phyloP scores from a whole-genome alignment of 164 flowering plant species.

The Echeveria elegans region DNA sequence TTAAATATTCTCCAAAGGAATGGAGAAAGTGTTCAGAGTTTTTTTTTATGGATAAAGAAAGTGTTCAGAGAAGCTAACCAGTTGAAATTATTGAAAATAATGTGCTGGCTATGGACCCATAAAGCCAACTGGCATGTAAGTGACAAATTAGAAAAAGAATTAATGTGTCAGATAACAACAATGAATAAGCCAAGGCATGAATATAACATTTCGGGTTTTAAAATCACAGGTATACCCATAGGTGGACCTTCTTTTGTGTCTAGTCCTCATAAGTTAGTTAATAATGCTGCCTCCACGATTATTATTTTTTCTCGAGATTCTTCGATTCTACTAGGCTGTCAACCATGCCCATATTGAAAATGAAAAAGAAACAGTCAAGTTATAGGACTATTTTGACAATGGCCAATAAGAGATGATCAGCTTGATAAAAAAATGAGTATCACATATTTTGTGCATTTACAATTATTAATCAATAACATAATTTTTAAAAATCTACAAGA shows the following conservation, averaged over 20 bases:
- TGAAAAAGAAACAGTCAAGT: background rate
- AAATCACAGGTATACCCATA: background rate
- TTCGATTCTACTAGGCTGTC: background rate
- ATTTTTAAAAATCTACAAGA: too few relatives aligned
- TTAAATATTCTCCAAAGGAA: background rate
- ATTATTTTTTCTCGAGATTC: background rate
- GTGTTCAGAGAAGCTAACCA: background rate
- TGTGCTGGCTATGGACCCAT: background rate
- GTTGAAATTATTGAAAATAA: background rate
- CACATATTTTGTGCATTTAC: too few relatives aligned
- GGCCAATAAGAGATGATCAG: too few relatives aligned
- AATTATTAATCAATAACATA: too few relatives aligned
- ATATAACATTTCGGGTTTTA: background rate
- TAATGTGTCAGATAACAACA: background rate
- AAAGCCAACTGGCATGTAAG: background rate
- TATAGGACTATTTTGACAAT: too few relatives aligned
- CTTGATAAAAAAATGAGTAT: too few relatives aligned
- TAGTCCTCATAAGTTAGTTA: slow-evolving; percentile 1
- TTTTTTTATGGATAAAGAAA: too few relatives aligned
- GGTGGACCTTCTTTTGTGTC: background rate
- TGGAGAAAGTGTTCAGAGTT: background rate
- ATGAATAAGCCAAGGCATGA: background rate
- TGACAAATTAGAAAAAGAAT: background rate
- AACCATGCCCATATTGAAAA: background rate
- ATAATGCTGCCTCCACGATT: background rate